Conservation (phyloP, 2,329 filamentous ascomycete species). For the Magnaporthiopsis poae region DNA sequence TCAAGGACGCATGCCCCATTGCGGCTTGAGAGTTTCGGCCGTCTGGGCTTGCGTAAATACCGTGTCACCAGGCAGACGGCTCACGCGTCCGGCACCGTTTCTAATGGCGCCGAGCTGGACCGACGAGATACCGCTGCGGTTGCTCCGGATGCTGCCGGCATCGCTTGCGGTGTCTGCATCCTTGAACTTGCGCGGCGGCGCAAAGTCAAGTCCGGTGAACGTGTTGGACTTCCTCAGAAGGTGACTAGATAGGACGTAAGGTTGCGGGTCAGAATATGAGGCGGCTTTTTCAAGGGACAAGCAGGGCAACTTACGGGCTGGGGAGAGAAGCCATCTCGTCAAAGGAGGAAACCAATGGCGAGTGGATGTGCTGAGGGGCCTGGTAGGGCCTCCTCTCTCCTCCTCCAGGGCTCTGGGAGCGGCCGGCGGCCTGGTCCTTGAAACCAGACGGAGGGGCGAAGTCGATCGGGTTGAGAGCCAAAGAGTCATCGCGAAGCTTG, state of each 20-base stretch:
- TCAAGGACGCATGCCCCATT: conserved; percentile 43
- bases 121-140: conserved; percentile 67
- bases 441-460: conserved; percentile 71
- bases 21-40: conserved; percentile 48
- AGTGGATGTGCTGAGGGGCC: conserved; percentile 60
- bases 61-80: conserved; percentile 68
- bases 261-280: not conserved
- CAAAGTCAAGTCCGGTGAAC: conserved; percentile 73
- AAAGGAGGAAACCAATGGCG: conserved; percentile 72
- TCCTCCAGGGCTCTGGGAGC: conserved; percentile 49
- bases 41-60: conserved; percentile 69
- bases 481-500: conserved; percentile 71
- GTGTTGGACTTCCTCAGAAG: conserved; percentile 65
- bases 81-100: conserved; percentile 75
- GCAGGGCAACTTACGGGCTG: conserved; percentile 66
- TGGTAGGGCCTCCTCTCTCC: conserved; percentile 63
- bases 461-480: conserved; percentile 61
- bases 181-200: conserved; percentile 65
- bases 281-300: not conserved
- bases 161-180: conserved; percentile 53
- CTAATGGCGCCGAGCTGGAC: conserved; percentile 63
- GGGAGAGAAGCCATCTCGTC: conserved; percentile 79
- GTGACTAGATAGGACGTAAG: conserved; percentile 38
- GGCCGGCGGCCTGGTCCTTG: conserved; percentile 59
- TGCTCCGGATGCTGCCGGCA: conserved; percentile 59